Evolutionary conservation across 2,329 filamentous ascomycete species (phyloP).

Genomic region (Fusarium transvaalense): DNA sequence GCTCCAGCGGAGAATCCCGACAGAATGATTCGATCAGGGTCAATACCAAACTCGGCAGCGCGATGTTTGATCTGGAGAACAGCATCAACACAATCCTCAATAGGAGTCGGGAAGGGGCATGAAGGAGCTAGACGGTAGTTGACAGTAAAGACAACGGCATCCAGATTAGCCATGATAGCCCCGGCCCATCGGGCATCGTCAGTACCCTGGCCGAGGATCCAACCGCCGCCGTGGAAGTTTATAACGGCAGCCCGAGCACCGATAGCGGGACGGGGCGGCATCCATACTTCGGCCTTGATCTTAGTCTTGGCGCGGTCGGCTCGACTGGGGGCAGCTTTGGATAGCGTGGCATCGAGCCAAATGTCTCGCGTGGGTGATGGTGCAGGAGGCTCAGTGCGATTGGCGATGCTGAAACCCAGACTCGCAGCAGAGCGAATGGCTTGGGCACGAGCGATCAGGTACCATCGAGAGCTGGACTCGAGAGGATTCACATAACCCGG

Average conservation of each 20-base stretch:
- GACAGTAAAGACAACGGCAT: constrained; percentile 72
- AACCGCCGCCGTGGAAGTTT: constrained; percentile 77
- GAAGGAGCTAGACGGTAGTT: constrained; percentile 77
- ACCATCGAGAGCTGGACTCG: constrained; percentile 59
- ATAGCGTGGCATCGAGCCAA: constrained; percentile 59
- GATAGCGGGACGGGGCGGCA: constrained; percentile 52
- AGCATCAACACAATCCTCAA: constrained; percentile 75
- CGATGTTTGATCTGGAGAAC: constrained; percentile 70
- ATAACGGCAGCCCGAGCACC: constrained; percentile 66
- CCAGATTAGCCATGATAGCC: constrained; percentile 63
- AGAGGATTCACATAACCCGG: constrained; percentile 60
- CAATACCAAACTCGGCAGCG: constrained; percentile 68
- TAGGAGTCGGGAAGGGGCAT: constrained; percentile 72
- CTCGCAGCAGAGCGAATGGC: constrained; percentile 60
- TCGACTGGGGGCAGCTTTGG: constrained; percentile 52
- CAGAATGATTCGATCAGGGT: constrained; percentile 67
- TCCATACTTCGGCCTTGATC: constrained; percentile 63
- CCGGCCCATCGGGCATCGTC: constrained; percentile 73
- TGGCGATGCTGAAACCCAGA: constrained; percentile 58
- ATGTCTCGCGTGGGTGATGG: constrained; percentile 56
- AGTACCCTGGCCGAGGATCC: constrained; percentile 71
- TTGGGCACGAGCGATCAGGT: constrained; percentile 57
- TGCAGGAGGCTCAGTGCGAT: constrained; percentile 57
- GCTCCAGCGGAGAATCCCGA: constrained; percentile 75
- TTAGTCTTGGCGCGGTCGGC: constrained; percentile 51